A percentile compares a stretch with the other conserved stretches of the same genome.
Conservation (phyloP, 768 basidiomycete species). For the Lanmaoa rubissima region DNA sequence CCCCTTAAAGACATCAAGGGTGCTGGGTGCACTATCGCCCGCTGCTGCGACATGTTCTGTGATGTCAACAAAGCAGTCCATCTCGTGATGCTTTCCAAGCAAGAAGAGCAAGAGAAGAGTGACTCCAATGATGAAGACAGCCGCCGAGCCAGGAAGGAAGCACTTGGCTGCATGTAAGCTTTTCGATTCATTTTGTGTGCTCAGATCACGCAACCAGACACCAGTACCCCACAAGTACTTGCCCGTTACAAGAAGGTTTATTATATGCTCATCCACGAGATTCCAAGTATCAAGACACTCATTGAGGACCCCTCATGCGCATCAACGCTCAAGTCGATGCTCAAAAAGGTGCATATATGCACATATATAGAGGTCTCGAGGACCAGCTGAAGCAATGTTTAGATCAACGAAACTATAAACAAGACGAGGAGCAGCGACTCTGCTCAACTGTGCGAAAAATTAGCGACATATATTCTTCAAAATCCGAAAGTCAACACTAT, state of each 20-base stretch:
- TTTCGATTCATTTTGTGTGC: not conserved
- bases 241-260: not conserved
- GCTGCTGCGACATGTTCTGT: not conserved
- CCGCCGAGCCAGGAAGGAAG: not conserved
- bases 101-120: no score
- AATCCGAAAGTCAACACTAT: not conserved
- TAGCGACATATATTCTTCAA: not conserved
- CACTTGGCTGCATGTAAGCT: not conserved
- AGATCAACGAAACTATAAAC: no score
- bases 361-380: no score
- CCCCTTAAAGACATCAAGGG: not conserved
- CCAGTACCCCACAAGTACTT: not conserved
- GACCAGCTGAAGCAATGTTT: no score
- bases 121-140: not conserved
- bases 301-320: not conserved
- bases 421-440: no score
- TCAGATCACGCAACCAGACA: not conserved
- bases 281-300: not conserved
- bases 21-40: not conserved
- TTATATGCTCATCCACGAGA: not conserved
- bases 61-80: not conserved
- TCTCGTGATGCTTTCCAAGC: no score
- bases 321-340: not conserved
- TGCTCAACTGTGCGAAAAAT: not conserved
- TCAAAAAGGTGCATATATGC: not conserved